Percentiles rank a stretch among this genome's conserved stretches.
phyloP scores from a whole-genome alignment of 805 yeast genomes.

The Ogataea nitratoaversa region DNA sequence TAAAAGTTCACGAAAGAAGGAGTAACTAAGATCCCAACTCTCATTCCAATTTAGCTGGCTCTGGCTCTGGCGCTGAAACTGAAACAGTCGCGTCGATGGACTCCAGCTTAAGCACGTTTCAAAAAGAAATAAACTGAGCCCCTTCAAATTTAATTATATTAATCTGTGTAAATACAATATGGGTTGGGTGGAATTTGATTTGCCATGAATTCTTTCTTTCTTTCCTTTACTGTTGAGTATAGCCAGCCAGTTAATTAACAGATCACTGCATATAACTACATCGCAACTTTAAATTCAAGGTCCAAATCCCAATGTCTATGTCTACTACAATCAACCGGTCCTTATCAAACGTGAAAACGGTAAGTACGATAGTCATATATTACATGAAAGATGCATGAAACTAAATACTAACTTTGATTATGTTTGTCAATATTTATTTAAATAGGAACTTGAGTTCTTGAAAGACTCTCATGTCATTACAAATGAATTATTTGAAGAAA shows the following conservation, averaged over 20 bases:
- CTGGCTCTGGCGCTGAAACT: too few species aligned
- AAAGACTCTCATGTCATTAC: slow-evolving; percentile 70
- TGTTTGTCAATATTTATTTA: too few species aligned
- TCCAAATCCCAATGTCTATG: too few species aligned
- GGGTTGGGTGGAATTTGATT: too few species aligned
- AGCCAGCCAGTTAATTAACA: background rate
- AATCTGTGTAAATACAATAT: too few species aligned
- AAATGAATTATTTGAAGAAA: slow-evolving; percentile 46
- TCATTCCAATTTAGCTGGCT: too few species aligned
- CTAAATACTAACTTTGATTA: slow-evolving; percentile 4
- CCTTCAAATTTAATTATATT: too few species aligned
- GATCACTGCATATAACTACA: too few species aligned
- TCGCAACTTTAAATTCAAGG: background rate
- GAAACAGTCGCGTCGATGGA: background rate
- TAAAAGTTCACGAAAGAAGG: too few species aligned
- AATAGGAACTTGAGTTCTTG: slow-evolving; percentile 69
- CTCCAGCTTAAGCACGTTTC: background rate
- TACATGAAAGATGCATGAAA: too few species aligned
- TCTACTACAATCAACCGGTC: slow-evolving; percentile 73
- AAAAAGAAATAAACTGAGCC: background rate
- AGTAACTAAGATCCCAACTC: too few species aligned
- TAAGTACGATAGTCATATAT: too few species aligned
- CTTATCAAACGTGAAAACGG: slow-evolving; percentile 62
- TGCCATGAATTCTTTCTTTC: background rate
- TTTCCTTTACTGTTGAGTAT: background rate